Percentiles rank a stretch among this genome's conserved stretches.
Evolutionary conservation across 441 rosid genomes (phyloP).

Genomic region (Bruguiera hainesii): DNA sequence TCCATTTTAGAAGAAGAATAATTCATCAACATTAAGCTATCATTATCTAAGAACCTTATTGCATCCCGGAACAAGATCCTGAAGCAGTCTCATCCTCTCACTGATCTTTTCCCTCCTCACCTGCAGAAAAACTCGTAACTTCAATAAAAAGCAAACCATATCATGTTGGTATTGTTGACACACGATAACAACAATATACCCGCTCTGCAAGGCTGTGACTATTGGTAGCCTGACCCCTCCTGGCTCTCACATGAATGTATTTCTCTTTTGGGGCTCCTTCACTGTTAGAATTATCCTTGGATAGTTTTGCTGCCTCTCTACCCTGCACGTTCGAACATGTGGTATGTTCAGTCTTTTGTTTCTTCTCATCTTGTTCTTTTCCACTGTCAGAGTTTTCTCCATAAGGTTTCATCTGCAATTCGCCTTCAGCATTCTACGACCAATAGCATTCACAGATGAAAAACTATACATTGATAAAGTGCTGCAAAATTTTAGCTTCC

Average conservation of each 20-base stretch:
- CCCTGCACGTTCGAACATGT: conserved; percentile 36
- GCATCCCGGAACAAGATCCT: conserved; percentile 94
- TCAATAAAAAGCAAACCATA: conserved; percentile 18
- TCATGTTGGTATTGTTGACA: not conserved
- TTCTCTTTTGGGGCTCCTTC: conserved; percentile 70
- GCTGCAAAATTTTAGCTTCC: conserved; percentile 14
- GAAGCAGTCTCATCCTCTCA: conserved; percentile 82
- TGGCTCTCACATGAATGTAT: conserved; percentile 89
- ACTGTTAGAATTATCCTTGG: conserved; percentile 59
- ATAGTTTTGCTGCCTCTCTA: conserved; percentile 50
- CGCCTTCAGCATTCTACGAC: conserved; percentile 54
- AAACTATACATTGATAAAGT: conserved; percentile 16
- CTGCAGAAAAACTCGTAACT: conserved; percentile 29
- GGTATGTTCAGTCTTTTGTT: conserved; percentile 45
- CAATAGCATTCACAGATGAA: conserved; percentile 15
- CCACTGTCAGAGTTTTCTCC: conserved; percentile 38
- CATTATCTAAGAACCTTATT: conserved; percentile 48
- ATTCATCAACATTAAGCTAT: conserved; percentile 1
- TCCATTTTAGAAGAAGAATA: not conserved
- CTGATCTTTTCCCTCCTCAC: conserved; percentile 91
- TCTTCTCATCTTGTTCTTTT: conserved; percentile 58
- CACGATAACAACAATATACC: conserved; percentile 36
- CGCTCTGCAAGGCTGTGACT: conserved; percentile 98
- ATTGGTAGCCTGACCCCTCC: conserved; percentile 94
- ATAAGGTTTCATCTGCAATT: conserved; percentile 42